Conservation (phyloP, 2,329 filamentous ascomycete species). For the Shiraia bambusicola region DNA sequence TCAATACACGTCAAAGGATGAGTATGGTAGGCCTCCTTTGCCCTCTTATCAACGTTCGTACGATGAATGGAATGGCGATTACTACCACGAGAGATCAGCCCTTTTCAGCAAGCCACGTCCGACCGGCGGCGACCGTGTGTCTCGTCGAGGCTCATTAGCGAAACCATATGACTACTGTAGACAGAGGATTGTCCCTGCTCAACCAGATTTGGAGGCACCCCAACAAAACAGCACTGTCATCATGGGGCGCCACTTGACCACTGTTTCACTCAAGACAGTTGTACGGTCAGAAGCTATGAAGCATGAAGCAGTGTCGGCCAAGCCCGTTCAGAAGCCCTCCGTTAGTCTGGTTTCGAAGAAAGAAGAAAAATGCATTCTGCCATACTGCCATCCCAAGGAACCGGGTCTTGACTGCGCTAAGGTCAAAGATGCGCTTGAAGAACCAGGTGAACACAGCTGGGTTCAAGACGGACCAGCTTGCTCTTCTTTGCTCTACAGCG, state of each 20-base stretch:
- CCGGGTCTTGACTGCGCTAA: background rate
- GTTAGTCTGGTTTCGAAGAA: background rate
- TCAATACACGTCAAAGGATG: background rate
- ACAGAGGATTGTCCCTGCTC: slow-evolving; percentile 6
- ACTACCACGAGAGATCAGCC: no score
- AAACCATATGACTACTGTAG: slow-evolving; percentile 5
- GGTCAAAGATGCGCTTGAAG: background rate
- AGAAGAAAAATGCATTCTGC: slow-evolving; percentile 1
- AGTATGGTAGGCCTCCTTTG: background rate
- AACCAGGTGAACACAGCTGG: background rate
- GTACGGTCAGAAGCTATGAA: slow-evolving; percentile 10
- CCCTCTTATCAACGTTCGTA: background rate
- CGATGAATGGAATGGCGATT: background rate
- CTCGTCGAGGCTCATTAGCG: background rate
- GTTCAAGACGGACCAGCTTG: background rate
- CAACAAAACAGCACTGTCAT: background rate
- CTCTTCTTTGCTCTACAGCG: background rate
- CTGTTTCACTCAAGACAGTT: slow-evolving; percentile 8
- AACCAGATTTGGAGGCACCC: background rate
- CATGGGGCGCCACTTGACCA: background rate
- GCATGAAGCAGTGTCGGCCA: background rate
- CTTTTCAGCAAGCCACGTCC: background rate
- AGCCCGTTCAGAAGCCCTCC: background rate
- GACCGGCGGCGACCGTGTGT: background rate
- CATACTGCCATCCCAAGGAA: background rate